Conservation (phyloP, 1,284 basidiomycete species). For the Fomitiporia mediterranea region DNA sequence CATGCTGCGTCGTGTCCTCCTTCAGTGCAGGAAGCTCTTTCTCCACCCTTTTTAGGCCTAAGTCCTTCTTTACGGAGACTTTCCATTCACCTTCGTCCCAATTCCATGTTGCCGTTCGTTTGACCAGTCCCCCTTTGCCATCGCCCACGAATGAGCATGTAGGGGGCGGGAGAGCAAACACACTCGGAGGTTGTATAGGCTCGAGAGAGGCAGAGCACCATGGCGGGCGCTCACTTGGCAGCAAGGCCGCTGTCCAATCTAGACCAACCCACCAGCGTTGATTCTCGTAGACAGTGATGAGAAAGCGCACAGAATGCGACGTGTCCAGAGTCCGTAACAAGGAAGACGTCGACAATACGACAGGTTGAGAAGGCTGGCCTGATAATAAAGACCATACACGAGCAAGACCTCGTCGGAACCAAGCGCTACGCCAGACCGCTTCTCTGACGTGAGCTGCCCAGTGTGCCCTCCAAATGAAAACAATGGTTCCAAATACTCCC, state of each 20-base stretch:
- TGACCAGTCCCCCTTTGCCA: slow-evolving; percentile 44
- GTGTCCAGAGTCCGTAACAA: slow-evolving; percentile 12
- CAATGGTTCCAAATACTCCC: slow-evolving; percentile 52
- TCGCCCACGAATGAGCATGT: slow-evolving; percentile 45
- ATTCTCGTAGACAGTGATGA: slow-evolving; percentile 89
- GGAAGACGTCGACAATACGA: slow-evolving; percentile 4
- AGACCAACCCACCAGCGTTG: slow-evolving; percentile 92
- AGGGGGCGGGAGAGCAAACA: slow-evolving; percentile 52
- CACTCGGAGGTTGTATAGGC: slow-evolving; percentile 60
- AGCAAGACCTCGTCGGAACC: slow-evolving; percentile 56
- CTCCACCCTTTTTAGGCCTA: slow-evolving; percentile 49
- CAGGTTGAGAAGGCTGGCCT: slow-evolving; percentile 33
- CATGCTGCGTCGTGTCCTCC: slow-evolving; percentile 40
- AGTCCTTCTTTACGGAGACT: slow-evolving; percentile 60
- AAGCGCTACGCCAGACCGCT: slow-evolving; percentile 59
- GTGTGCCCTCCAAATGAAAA: slow-evolving; percentile 60
- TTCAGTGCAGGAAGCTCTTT: slow-evolving; percentile 47
- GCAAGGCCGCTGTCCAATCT: slow-evolving; percentile 90
- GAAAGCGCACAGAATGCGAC: slow-evolving; percentile 55
- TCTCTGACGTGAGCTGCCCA: slow-evolving; percentile 53
- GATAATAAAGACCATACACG: slow-evolving; percentile 45
- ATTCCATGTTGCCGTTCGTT: slow-evolving; percentile 72
- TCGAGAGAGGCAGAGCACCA: slow-evolving; percentile 69
- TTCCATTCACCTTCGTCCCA: slow-evolving; percentile 90
- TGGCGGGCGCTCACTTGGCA: slow-evolving; percentile 86